These are phyloP conservation scores for Castanea sativa DNA, from an alignment of 306 rosid genomes.

Conservation along the genomic window DNA sequence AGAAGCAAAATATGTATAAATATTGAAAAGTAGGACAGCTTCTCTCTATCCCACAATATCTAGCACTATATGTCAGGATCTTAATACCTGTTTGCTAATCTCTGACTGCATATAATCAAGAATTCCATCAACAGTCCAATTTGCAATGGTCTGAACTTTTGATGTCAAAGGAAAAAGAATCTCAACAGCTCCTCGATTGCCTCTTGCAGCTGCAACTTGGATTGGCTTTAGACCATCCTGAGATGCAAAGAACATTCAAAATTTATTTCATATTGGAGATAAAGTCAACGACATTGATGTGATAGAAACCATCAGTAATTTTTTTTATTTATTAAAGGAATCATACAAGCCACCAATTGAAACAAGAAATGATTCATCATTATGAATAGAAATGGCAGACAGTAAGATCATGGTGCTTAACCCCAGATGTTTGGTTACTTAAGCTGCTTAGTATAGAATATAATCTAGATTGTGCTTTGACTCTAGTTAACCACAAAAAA, in stretches of 20 bases:
- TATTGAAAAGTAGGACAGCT: slow-evolving; percentile 1
- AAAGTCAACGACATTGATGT: not conserved
- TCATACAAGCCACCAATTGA: not conserved
- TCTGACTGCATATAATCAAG: slow-evolving; percentile 68
- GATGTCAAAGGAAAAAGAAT: slow-evolving; percentile 79
- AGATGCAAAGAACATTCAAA: slow-evolving; percentile 28
- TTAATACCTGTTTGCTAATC: slow-evolving; percentile 59
- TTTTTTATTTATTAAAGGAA: not conserved
- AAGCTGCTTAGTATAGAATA: not conserved
- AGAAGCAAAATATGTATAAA: not conserved
- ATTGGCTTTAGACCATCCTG: slow-evolving; percentile 91
- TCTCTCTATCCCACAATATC: slow-evolving; percentile 2
- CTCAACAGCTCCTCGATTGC: slow-evolving; percentile 61
- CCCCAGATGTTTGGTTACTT: not conserved
- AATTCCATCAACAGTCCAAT: slow-evolving; percentile 77
- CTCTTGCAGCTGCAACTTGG: slow-evolving; percentile 75
- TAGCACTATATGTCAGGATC: slow-evolving; percentile 2
- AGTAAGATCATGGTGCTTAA: not conserved
- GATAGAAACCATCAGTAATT: not conserved
- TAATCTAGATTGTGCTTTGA: not conserved
- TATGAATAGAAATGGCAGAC: not conserved
- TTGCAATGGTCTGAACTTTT: slow-evolving; percentile 50
- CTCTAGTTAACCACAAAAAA: not conserved
- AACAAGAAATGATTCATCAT: not conserved
- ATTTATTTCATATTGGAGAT: slow-evolving; percentile 14